These are phyloP conservation scores for Xylariaceae sp. DNA, from an alignment of 2,329 filamentous ascomycete genomes.

Conservation along the genomic window DNA sequence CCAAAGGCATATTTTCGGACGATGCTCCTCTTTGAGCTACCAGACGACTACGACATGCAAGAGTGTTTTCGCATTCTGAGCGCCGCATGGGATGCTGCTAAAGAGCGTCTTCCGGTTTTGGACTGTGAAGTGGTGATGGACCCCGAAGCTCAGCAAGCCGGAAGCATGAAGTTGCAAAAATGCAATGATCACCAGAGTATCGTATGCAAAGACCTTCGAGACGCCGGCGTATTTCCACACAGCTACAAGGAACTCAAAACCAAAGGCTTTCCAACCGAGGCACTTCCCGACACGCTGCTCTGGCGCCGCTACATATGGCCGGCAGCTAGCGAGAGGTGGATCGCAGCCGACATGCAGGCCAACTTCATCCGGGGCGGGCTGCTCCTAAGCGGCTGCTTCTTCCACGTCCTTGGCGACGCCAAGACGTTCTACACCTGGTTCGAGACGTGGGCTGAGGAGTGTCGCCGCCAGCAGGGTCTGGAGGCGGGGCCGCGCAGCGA, in stretches of 20 bases:
- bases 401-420: conserved; percentile 28
- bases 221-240: conserved; percentile 15
- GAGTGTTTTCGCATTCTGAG: conserved; percentile 19
- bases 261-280: conserved; percentile 18
- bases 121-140: conserved; percentile 26
- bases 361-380: conserved; percentile 25
- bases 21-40: conserved; percentile 27
- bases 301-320: conserved; percentile 22
- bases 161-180: conserved; percentile 24
- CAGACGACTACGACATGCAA: conserved; percentile 22
- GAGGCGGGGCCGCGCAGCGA: conserved; percentile 15
- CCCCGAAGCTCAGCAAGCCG: conserved; percentile 21
- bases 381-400: conserved; percentile 18
- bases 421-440: conserved; percentile 25
- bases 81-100: conserved; percentile 23
- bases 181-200: conserved; percentile 18
- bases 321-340: conserved; percentile 13
- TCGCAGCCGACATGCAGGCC: conserved; percentile 16
- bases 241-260: conserved; percentile 19
- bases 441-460: conserved; percentile 28
- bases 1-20: conserved; percentile 28
- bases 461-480: conserved; percentile 22
- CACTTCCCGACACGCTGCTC: conserved; percentile 15
- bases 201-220: conserved; percentile 19
- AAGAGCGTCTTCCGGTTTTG: conserved; percentile 21